Percentiles rank a stretch among this genome's conserved stretches.
These are phyloP conservation scores for Elasticomyces elasticus DNA, from an alignment of 495 filamentous ascomycete genomes.

Conservation along the genomic window DNA sequence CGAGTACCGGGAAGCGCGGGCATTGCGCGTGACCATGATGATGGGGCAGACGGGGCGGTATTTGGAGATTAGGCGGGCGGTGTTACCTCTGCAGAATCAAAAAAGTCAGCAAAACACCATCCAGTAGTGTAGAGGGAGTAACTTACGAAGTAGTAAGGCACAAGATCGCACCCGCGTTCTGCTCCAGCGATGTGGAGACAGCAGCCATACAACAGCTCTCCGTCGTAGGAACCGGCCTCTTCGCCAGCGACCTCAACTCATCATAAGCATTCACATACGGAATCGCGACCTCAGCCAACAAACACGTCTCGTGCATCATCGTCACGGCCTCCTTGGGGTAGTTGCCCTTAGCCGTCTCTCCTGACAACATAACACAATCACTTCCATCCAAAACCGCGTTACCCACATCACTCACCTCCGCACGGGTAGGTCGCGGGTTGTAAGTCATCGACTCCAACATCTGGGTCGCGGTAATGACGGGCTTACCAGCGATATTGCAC, in stretches of 20 bases:
- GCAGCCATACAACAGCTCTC: constrained; percentile 95
- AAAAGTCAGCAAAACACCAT: constrained; percentile 2
- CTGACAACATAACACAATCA: constrained; percentile 99
- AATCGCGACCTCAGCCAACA: constrained; percentile 91
- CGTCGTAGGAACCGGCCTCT: constrained; percentile 69
- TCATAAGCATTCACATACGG: constrained; percentile 95
- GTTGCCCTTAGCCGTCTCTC: constrained; percentile 94
- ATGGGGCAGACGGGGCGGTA: constrained; percentile 98
- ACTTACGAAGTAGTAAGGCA: constrained; percentile 78
- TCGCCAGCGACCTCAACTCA: constrained; percentile 73
- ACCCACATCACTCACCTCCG: constrained; percentile 95
- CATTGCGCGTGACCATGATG: constrained; percentile 91
- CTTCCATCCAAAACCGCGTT: constrained; percentile 96
- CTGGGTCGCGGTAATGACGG: constrained; percentile 86
- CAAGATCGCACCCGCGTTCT: constrained; percentile 90
- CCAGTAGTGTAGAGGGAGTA: background rate
- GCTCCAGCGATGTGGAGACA: constrained; percentile 84
- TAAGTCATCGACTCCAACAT: constrained; percentile 99
- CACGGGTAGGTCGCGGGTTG: constrained; percentile 94
- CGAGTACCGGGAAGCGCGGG: constrained; percentile 71
- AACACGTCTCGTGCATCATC: constrained; percentile 96
- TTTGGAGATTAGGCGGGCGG: constrained; percentile 90
- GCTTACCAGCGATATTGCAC: constrained; percentile 99
- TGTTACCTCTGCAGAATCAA: constrained; percentile 54
- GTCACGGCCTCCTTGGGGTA: constrained; percentile 87